Evolutionary conservation across 2,329 filamentous ascomycete genomes (phyloP).

Genomic region (Venturia nashicola): DNA sequence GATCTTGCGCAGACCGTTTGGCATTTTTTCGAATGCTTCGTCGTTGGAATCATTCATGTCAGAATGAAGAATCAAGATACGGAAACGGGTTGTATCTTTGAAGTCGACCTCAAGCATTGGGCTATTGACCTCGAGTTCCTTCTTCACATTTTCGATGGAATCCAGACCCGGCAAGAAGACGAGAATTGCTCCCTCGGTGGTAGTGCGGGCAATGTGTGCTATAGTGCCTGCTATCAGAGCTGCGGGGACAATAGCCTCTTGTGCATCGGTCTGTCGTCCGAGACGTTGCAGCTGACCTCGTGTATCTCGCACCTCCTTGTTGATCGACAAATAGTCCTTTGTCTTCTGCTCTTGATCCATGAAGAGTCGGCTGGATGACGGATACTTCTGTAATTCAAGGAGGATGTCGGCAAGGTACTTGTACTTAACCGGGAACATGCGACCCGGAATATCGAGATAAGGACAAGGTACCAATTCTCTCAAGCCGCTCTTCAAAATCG

Average conservation of each 20-base stretch:
- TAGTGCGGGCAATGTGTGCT: conserved; percentile 6
- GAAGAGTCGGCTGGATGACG: not conserved
- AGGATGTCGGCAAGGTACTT: conserved; percentile 31
- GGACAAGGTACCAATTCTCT: conserved; percentile 27
- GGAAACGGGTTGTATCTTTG: conserved; percentile 25
- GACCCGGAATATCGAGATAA: conserved; percentile 30
- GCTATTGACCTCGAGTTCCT: conserved; percentile 17
- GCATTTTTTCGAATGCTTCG: conserved; percentile 28
- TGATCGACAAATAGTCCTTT: not conserved
- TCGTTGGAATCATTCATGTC: conserved; percentile 30
- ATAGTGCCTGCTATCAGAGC: conserved; percentile 7
- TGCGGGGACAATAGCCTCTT: not conserved
- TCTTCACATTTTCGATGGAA: conserved; percentile 23
- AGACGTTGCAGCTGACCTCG: not conserved
- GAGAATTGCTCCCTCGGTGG: conserved; percentile 25
- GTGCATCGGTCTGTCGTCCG: not conserved
- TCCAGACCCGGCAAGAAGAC: conserved; percentile 36
- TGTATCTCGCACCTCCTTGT: not conserved
- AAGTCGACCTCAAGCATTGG: conserved; percentile 23
- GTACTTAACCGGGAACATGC: conserved; percentile 29
- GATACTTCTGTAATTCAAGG: conserved; percentile 13
- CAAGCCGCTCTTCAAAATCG: conserved; percentile 10
- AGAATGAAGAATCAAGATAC: conserved; percentile 36
- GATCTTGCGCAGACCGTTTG: conserved; percentile 33
- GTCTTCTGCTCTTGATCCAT: not conserved